phyloP scores from a whole-genome alignment of 164 flowering plant species.

The Cinnamomum chago region DNA sequence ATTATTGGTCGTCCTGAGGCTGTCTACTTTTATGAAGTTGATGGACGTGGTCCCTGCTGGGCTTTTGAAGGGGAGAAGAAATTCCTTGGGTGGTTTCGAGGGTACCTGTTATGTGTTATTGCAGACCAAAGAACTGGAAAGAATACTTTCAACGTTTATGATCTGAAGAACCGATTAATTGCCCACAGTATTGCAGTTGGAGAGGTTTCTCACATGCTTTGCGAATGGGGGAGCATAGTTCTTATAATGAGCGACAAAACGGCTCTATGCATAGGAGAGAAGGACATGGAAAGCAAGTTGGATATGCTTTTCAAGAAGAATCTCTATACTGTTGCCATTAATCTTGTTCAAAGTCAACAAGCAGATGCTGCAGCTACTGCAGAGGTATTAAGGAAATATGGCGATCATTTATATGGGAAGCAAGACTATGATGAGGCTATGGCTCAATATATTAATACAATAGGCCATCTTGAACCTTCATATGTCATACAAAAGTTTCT shows the following conservation, averaged over 20 bases:
- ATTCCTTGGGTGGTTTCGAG: slow-evolving; percentile 96
- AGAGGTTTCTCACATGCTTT: slow-evolving; percentile 90
- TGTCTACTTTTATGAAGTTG: slow-evolving; percentile 92
- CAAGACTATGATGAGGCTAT: slow-evolving; percentile 97
- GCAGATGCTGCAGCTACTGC: slow-evolving; percentile 99
- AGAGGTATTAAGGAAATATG: slow-evolving; percentile 90
- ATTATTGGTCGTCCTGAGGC: slow-evolving; percentile 95
- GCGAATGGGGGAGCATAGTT: slow-evolving; percentile 96
- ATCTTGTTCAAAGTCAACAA: slow-evolving; percentile 95
- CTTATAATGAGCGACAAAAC: slow-evolving; percentile 82
- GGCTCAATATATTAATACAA: slow-evolving; percentile 88
- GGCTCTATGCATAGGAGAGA: slow-evolving; percentile 75
- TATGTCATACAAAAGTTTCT: slow-evolving; percentile 96
- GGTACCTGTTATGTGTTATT: slow-evolving; percentile 86
- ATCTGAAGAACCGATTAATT: slow-evolving; percentile 84
- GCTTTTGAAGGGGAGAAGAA: slow-evolving; percentile 98
- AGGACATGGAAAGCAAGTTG: slow-evolving; percentile 99
- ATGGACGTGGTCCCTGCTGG: slow-evolving; percentile 99
- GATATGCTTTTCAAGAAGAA: slow-evolving; percentile 98
- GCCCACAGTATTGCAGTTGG: slow-evolving; percentile 76
- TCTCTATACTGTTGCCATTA: slow-evolving; percentile 90
- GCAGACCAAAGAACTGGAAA: slow-evolving; percentile 72
- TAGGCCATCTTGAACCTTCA: slow-evolving; percentile 97
- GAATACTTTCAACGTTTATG: slow-evolving; percentile 84
- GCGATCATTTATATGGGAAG: slow-evolving; percentile 90